Evolutionary conservation across 148 eudicot genomes (phyloP).

Genomic region (Cornus suecica): DNA sequence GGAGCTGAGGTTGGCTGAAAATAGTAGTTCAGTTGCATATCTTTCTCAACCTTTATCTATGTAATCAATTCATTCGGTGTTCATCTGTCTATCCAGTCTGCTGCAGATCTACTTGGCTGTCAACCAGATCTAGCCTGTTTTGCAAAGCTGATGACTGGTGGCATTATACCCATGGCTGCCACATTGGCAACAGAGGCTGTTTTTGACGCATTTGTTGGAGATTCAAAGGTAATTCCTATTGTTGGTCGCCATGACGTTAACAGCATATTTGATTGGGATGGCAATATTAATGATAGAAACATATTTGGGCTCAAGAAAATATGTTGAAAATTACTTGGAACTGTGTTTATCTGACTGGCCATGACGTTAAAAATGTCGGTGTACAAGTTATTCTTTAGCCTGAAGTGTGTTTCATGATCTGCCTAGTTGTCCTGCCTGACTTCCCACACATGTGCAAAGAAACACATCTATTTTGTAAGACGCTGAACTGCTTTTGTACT

Average conservation of each 20-base stretch:
- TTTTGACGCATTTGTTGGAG: conserved; percentile 71
- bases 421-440: neutral
- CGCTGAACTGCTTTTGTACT: neutral
- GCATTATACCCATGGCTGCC: conserved; percentile 88
- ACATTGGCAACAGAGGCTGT: conserved; percentile 80
- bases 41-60: neutral
- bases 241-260: neutral
- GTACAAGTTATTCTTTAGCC: neutral
- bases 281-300: neutral
- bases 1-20: conserved; percentile 80
- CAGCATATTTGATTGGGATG: neutral
- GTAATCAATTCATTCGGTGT: conserved; percentile 7
- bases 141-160: conserved; percentile 96
- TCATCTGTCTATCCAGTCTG: conserved; percentile 56
- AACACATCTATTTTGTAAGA: conserved; percentile 4
- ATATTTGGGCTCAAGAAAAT: neutral
- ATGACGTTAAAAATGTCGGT: no score
- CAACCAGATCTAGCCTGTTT: conserved; percentile 92
- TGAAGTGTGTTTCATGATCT: neutral
- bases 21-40: neutral
- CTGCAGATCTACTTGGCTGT: conserved; percentile 80
- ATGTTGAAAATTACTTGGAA: no score
- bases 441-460: neutral
- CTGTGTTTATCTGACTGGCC: neutral
- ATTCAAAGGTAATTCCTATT: conserved; percentile 65